These are phyloP conservation scores for Grigorovia humatica DNA, from an alignment of 805 yeast genomes.

Conservation along the genomic window DNA sequence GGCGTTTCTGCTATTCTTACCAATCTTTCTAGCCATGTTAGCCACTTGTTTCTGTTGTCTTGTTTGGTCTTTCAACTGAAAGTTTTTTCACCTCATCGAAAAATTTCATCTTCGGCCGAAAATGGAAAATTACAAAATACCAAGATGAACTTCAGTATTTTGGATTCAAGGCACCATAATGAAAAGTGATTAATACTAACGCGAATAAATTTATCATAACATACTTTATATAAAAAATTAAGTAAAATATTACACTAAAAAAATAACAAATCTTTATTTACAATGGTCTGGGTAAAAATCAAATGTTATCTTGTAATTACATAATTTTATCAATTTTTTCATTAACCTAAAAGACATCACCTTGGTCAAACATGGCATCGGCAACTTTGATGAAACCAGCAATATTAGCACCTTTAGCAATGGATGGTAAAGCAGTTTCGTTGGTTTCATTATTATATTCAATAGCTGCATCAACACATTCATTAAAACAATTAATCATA, in stretches of 20 bases:
- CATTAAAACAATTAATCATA: slow-evolving; percentile 87
- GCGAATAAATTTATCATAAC: background rate
- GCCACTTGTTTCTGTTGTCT: background rate
- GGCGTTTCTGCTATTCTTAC: slow-evolving; percentile 61
- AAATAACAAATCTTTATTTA: background rate
- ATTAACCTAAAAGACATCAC: slow-evolving; percentile 44
- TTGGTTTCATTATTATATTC: slow-evolving; percentile 59
- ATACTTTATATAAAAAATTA: too few relatives aligned
- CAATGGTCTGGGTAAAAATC: background rate
- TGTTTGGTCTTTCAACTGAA: background rate
- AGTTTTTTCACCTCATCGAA: slow-evolving; percentile 2
- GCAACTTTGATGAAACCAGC: slow-evolving; percentile 99
- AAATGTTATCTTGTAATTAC: background rate
- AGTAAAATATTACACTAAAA: background rate
- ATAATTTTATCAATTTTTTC: too few relatives aligned
- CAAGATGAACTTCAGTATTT: background rate
- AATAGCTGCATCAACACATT: slow-evolving; percentile 81
- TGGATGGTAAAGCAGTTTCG: slow-evolving; percentile 66
- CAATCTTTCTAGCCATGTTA: slow-evolving; percentile 10
- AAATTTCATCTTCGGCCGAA: background rate
- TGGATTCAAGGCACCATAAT: too few relatives aligned
- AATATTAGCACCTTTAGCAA: slow-evolving; percentile 97
- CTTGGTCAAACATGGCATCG: slow-evolving; percentile 95
- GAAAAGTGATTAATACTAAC: background rate
- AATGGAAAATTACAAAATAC: background rate